Conservation (phyloP, 768 basidiomycete species). For the Suillus subalutaceus region DNA sequence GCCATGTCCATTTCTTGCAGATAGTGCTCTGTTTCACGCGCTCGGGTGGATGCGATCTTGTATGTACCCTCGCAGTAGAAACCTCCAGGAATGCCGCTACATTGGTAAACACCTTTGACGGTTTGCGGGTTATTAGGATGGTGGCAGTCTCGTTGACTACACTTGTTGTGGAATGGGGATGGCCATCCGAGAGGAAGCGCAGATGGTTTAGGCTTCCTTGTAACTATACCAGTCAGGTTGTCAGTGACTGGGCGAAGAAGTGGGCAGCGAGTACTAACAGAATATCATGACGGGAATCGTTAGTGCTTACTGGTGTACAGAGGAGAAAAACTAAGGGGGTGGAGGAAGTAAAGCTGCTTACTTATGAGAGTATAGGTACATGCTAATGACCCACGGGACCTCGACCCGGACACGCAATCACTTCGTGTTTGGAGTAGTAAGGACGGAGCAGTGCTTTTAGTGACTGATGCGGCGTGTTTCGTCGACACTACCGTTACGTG, state of each 20-base stretch:
- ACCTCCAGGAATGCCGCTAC: constrained; percentile 36
- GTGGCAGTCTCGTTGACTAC: constrained; percentile 35
- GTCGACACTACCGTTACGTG: constrained; percentile 3
- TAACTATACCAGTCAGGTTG: constrained; percentile 24
- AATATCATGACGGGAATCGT: constrained; percentile 29
- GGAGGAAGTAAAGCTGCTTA: constrained; percentile 19
- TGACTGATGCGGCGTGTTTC: constrained; percentile 5
- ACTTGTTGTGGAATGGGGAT: constrained; percentile 40
- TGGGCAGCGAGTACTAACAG: constrained; percentile 24
- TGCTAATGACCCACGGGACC: constrained; percentile 20
- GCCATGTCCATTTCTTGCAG: constrained; percentile 28
- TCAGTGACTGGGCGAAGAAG: not conserved
- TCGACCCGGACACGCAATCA: constrained; percentile 31
- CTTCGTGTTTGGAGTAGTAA: constrained; percentile 29
- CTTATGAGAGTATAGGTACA: constrained; percentile 31
- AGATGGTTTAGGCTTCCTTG: constrained; percentile 31
- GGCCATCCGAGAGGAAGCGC: constrained; percentile 37
- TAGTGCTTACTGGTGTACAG: constrained; percentile 13
- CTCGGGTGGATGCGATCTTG: constrained; percentile 35
- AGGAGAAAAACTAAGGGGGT: constrained; percentile 8
- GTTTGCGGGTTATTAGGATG: constrained; percentile 34
- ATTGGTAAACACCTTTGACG: constrained; percentile 34
- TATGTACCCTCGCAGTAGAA: constrained; percentile 39
- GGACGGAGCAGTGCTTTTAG: not conserved
- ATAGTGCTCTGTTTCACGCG: constrained; percentile 36